Conservation (phyloP, 2,329 filamentous ascomycete species). For the Hypoxylon sp. region DNA sequence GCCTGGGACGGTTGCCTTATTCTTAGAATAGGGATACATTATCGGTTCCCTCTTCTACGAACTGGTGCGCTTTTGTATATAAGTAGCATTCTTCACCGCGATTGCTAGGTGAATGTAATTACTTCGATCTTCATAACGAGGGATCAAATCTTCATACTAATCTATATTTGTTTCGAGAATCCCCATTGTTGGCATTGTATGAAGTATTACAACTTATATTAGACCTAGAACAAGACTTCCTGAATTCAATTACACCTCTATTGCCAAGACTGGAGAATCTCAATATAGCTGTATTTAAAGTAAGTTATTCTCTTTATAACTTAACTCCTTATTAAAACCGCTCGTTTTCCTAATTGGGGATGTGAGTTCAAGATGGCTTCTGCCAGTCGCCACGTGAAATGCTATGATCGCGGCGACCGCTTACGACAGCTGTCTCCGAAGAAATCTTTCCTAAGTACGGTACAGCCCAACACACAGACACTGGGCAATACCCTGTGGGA, state of each 20-base stretch:
- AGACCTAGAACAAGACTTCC: neutral
- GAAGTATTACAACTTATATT: neutral
- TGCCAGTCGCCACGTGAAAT: neutral
- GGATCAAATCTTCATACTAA: neutral
- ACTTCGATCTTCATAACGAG: neutral
- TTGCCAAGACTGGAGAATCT: neutral
- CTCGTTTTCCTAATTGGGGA: neutral
- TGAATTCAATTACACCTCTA: neutral
- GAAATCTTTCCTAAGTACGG: neutral
- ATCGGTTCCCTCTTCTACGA: conserved; percentile 17
- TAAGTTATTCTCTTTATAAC: neutral
- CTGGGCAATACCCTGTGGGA: conserved; percentile 15
- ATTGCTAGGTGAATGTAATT: neutral
- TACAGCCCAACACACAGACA: neutral
- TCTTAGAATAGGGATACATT: neutral
- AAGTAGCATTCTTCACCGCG: neutral
- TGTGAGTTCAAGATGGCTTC: neutral
- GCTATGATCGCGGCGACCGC: conserved; percentile 14
- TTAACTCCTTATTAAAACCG: neutral
- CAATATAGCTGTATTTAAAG: neutral
- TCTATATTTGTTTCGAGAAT: neutral
- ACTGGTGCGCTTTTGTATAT: neutral
- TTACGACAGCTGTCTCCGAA: neutral
- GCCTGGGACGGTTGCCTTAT: conserved; percentile 23
- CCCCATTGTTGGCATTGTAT: neutral